Evolutionary conservation across 805 yeast species (phyloP), one percentile per base, ranked within the genome.

Genomic region (Grigorovia humatica): DNA sequence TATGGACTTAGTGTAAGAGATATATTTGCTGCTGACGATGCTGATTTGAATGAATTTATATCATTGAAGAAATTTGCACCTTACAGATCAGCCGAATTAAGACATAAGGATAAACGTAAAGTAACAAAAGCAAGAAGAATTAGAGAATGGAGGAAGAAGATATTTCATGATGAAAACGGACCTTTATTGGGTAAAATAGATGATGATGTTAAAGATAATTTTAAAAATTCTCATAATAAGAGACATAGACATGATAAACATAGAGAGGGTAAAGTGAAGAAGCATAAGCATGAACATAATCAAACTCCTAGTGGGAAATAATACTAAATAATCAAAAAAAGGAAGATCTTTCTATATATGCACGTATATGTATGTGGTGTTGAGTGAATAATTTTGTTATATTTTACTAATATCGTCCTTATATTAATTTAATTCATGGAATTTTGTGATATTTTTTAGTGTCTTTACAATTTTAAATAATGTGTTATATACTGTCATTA

Each of bases 1-100:
- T 93, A 79, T 70, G 98, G 98, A 12, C 74, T 93, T 48, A 75
- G 86, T 0, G 78, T 93, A 0, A 76, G 93, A 55, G 99, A 93
- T 60, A 93, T 93, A 47, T 73, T 93, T 50, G 71, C 88, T 53
- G 99, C 99, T 13, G 91, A 87, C 62, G 99, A 93, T 66, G 75
- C 77, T 54, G 85, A 84, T 48, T 74, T 93, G 67, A 93, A 93
- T 68, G 84, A 82, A 52, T 89, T 76, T 61, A 83, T 89, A 52
- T 93, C 96, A 20, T 72, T 93, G 60, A 91, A 91, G 73, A 90
- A 90, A 68, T 81, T 93, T 58, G 97, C 98, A 0, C 91, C 98
- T 30, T 93, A 87, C 67, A 81, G 96, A 66, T 80, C 88, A 23
- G 78, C 78, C 57, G 95, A 86, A 53, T 74, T 76, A 56, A 75